Conservation (phyloP, 805 yeast species). For the Isabelozyma heimii region DNA sequence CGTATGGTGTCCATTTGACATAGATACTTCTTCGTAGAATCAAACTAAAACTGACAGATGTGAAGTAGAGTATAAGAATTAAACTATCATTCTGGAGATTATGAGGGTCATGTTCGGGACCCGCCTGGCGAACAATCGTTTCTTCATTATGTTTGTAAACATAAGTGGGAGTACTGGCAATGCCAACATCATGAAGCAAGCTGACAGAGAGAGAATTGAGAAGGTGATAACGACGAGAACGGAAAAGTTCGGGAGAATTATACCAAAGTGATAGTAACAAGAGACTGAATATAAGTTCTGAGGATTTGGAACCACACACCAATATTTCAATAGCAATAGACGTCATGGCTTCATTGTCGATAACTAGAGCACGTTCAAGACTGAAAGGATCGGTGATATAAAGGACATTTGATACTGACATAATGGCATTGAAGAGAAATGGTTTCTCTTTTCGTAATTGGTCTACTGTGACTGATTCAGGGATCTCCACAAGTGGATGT, state of each 20-base stretch:
- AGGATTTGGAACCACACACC: slow-evolving; percentile 65
- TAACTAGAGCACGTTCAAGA: slow-evolving; percentile 1
- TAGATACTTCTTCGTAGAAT: slow-evolving; percentile 63
- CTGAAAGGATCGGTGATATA: slow-evolving; percentile 39
- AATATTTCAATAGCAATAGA: slow-evolving; percentile 57
- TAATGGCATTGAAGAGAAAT: slow-evolving; percentile 58
- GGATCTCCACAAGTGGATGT: slow-evolving; percentile 60
- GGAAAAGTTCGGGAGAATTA: slow-evolving; percentile 77
- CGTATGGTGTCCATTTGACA: slow-evolving; percentile 62
- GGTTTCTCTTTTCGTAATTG: slow-evolving; percentile 54
- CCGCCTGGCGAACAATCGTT: slow-evolving; percentile 5
- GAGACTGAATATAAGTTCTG: slow-evolving; percentile 64
- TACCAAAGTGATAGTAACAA: slow-evolving; percentile 73
- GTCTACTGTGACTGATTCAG: slow-evolving; percentile 41
- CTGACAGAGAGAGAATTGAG: slow-evolving; percentile 63
- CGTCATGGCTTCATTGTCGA: slow-evolving; percentile 54
- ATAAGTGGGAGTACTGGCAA: slow-evolving; percentile 48
- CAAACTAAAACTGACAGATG: slow-evolving; percentile 61
- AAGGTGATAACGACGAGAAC: slow-evolving; percentile 73
- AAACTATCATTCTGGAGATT: slow-evolving; percentile 47
- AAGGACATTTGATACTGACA: slow-evolving; percentile 57
- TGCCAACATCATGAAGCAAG: slow-evolving; percentile 73
- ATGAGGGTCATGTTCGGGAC: neutral
- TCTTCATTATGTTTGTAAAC: slow-evolving; percentile 13
- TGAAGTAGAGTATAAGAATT: slow-evolving; percentile 57